Percentiles rank a stretch among this genome's conserved stretches.
phyloP scores from a whole-genome alignment of 805 yeast genomes.

The Lipomyces spencermartinsiae region DNA sequence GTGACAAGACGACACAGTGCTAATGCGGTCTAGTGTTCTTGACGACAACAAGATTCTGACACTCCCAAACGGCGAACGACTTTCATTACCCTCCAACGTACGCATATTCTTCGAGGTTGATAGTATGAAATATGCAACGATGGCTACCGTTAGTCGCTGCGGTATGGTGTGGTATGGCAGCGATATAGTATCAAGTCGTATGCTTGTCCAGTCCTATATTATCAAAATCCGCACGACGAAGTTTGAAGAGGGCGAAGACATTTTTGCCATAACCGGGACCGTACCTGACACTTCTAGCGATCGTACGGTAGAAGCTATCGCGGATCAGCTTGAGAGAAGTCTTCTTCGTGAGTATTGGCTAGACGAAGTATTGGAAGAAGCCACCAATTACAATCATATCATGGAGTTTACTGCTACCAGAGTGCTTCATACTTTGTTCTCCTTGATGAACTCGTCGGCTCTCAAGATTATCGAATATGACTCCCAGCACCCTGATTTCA shows the following conservation, averaged over 20 bases:
- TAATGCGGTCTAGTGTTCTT: conserved; percentile 60
- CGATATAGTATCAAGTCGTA: conserved; percentile 39
- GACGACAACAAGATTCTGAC: conserved; percentile 87
- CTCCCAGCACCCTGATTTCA: conserved; percentile 40
- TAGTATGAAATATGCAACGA: conserved; percentile 69
- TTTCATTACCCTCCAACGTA: conserved; percentile 68
- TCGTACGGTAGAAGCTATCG: background rate
- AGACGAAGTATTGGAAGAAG: conserved; percentile 40
- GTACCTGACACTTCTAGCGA: background rate
- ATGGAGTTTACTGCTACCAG: conserved; percentile 56
- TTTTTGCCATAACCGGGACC: background rate
- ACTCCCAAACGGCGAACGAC: conserved; percentile 86
- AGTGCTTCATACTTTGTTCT: conserved; percentile 50
- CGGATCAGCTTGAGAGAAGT: conserved; percentile 13
- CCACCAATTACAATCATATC: conserved; percentile 53
- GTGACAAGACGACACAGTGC: background rate
- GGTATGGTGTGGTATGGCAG: conserved; percentile 81
- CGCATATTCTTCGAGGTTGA: conserved; percentile 80
- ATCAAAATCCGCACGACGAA: conserved; percentile 19
- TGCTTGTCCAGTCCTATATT: conserved; percentile 42
- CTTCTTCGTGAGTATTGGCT: conserved; percentile 31
- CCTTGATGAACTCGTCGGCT: conserved; percentile 51
- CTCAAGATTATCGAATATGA: conserved; percentile 42
- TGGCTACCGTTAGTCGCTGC: conserved; percentile 92
- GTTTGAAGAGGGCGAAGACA: conserved; percentile 40